These are phyloP conservation scores for Crithidia bombi DNA, from an alignment of 208 protist genomes.

Conservation along the genomic window DNA sequence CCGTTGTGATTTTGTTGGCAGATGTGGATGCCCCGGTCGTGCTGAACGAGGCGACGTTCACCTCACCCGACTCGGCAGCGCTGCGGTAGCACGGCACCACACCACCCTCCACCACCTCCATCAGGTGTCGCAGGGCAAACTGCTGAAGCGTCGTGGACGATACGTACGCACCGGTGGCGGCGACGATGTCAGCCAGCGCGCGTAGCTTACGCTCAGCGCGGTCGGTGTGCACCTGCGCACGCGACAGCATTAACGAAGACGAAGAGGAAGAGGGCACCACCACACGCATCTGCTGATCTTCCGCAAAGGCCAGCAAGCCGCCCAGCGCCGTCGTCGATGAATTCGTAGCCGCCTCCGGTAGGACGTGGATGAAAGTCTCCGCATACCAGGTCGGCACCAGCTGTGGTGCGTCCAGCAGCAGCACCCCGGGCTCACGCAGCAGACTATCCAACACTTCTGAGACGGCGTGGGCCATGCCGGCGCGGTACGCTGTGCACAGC, in stretches of 20 bases:
- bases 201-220: constrained; percentile 42
- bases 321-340: constrained; percentile 12
- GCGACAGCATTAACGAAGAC: constrained; percentile 5
- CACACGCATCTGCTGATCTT: constrained; percentile 19
- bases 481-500: constrained; percentile 59
- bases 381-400: constrained; percentile 41
- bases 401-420: constrained; percentile 56
- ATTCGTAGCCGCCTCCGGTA: constrained; percentile 17
- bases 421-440: constrained; percentile 42
- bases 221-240: constrained; percentile 21
- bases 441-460: constrained; percentile 58
- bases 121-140: constrained; percentile 47
- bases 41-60: constrained; percentile 20
- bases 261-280: not conserved
- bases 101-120: constrained; percentile 61
- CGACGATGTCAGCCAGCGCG: constrained; percentile 49
- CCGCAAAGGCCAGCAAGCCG: constrained; percentile 21
- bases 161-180: constrained; percentile 49
- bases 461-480: constrained; percentile 50
- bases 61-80: constrained; percentile 18
- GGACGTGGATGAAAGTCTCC: constrained; percentile 19
- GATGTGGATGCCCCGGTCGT: not conserved
- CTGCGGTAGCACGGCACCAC: constrained; percentile 43
- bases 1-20: not conserved
- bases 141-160: constrained; percentile 46